A percentile compares a stretch with the other conserved stretches of the same genome.
Evolutionary conservation across 2,329 filamentous ascomycete genomes (phyloP).

Genomic region (Diaporthe nobilis): DNA sequence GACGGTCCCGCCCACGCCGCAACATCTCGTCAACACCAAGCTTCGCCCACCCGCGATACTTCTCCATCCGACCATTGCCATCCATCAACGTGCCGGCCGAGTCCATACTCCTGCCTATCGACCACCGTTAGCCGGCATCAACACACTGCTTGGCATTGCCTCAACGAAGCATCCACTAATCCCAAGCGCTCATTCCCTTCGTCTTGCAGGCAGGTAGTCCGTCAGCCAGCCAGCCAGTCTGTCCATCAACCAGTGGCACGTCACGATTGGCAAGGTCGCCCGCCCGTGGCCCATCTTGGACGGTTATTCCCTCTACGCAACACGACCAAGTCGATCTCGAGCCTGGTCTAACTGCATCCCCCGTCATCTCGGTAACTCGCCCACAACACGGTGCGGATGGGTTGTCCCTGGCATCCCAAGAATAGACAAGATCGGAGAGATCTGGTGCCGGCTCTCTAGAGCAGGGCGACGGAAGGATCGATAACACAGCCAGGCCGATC

Average conservation of each 20-base stretch:
- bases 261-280: background rate
- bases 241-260: background rate
- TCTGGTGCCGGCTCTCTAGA: constrained; percentile 34
- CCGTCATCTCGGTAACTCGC: constrained; percentile 3
- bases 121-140: background rate
- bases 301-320: background rate
- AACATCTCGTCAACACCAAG: constrained; percentile 28
- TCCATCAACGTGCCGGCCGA: background rate
- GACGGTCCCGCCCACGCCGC: constrained; percentile 30
- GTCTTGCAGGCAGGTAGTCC: background rate
- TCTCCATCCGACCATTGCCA: background rate
- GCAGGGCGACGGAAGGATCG: background rate
- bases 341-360: background rate
- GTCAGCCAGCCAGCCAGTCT: background rate
- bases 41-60: constrained; percentile 16
- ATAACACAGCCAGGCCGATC: background rate
- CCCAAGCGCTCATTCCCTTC: background rate
- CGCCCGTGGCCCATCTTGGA: background rate
- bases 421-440: constrained; percentile 32
- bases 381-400: constrained; percentile 36
- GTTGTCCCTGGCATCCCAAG: constrained; percentile 34
- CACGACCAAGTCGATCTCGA: background rate
- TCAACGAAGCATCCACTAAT: background rate
- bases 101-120: background rate
- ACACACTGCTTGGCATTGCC: background rate